Evolutionary conservation across 2,329 filamentous ascomycete species (phyloP).

Genomic region (Kalmusia sp.): DNA sequence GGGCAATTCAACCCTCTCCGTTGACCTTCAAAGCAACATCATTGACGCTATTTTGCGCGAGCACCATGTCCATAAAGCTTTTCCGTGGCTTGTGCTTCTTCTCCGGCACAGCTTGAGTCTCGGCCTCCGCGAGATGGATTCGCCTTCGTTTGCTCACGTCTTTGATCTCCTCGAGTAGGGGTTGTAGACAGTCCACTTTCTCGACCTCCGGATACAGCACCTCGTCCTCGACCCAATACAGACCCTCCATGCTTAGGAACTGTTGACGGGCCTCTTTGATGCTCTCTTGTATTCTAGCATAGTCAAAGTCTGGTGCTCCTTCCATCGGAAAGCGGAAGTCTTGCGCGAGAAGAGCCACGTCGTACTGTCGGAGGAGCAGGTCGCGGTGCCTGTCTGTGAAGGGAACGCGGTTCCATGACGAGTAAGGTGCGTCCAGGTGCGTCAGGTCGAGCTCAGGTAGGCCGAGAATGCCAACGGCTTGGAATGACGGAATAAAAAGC

Average conservation of each 20-base stretch:
- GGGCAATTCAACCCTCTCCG: constrained; percentile 30
- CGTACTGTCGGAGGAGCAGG: constrained; percentile 45
- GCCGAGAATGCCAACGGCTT: constrained; percentile 49
- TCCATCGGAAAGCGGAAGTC: constrained; percentile 47
- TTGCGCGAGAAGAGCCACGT: constrained; percentile 48
- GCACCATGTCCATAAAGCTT: constrained; percentile 46
- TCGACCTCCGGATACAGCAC: constrained; percentile 36
- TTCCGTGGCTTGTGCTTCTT: constrained; percentile 42
- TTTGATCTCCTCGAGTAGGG: constrained; percentile 38
- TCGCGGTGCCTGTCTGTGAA: constrained; percentile 45
- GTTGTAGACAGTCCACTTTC: constrained; percentile 34
- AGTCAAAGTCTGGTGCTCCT: constrained; percentile 47
- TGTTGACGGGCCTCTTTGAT: constrained; percentile 45
- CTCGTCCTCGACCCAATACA: constrained; percentile 47
- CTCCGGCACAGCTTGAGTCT: constrained; percentile 23
- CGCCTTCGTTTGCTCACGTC: constrained; percentile 34
- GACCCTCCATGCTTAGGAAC: constrained; percentile 46
- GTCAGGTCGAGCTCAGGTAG: constrained; percentile 48
- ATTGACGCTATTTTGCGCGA: constrained; percentile 32
- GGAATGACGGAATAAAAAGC: constrained; percentile 48
- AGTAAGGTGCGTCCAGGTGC: constrained; percentile 39
- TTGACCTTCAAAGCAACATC: constrained; percentile 28
- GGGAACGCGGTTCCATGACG: constrained; percentile 44
- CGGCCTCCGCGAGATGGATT: constrained; percentile 29
- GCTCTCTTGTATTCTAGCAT: constrained; percentile 41